These are phyloP conservation scores for Erucastrum elatum DNA, from an alignment of 345 rosid genomes.

Conservation along the genomic window DNA sequence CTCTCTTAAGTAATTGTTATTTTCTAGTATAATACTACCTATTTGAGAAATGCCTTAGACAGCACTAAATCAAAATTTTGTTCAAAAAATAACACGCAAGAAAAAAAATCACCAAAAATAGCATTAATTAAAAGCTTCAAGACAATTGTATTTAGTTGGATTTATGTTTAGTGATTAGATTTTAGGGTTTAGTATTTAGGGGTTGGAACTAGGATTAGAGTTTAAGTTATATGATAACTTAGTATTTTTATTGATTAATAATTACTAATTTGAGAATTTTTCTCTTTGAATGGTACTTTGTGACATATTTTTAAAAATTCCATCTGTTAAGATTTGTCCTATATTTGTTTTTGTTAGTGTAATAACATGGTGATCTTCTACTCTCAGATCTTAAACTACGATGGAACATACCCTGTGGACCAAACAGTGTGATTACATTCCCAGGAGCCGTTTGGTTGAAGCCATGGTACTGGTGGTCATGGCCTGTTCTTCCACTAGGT, in stretches of 20 bases:
- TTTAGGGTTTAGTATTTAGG: too few relatives aligned
- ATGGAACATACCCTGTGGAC: conserved; percentile 95
- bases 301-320: too few relatives aligned
- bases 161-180: too few relatives aligned
- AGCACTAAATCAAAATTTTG: neutral
- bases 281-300: too few relatives aligned
- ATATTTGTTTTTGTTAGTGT: neutral
- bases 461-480: conserved; percentile 99
- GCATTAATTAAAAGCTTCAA: neutral
- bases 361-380: neutral
- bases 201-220: too few relatives aligned
- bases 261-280: too few relatives aligned
- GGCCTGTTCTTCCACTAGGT: conserved; percentile 94
- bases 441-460: conserved; percentile 96
- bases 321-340: neutral
- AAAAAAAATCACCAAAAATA: neutral
- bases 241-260: too few relatives aligned
- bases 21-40: neutral
- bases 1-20: neutral
- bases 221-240: too few relatives aligned
- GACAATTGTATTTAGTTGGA: neutral
- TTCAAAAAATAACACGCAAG: too few relatives aligned
- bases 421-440: conserved; percentile 89
- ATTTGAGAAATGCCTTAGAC: neutral
- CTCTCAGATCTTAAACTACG: conserved; percentile 71